Base-by-base conservation (phyloP, 78 protist genomes). In the Polysphondylium violaceum region DNA sequence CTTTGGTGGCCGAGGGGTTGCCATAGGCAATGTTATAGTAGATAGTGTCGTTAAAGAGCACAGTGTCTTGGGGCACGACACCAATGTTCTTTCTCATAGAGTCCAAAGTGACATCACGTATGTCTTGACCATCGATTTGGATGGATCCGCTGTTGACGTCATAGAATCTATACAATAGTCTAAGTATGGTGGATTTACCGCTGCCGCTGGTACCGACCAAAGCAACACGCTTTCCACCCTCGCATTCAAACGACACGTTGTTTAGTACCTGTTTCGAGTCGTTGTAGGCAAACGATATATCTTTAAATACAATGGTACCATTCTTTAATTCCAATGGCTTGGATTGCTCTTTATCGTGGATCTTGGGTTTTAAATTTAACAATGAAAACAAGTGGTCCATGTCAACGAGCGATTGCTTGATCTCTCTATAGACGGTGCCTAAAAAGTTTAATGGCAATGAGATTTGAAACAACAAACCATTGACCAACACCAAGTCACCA, bases 181-280 rank as follows among this genome's bases (percentile, higher is more conserved):
- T 56, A 33, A 96, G 6, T 29, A 96, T 72, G 0, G 99, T 96
- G 5, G 95, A 72, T 86, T 98, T 98, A 29, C 99, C 99, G 6
- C 87, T 51, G 19, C 99, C 99, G 21, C 87, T 50, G 27, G 97
- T 56, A 2, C 99, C 99, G 35, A 97, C 98, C 4, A 98, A 16
- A 8, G 98, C 99, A 40, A 94, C 90, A 51, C 77, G 59, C 35
- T 73, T 43, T 25, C 98, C 99, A n/a, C 94, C 93, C 16, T 95
- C 95, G 21, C 89, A 76, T 23, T 56, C 74, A 58, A 96, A 77
- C 17, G 95, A 77, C 9, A 97, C 33, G 19, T 79, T 87, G 60
- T 88, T 72, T 40, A 97, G 8, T 19, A 95, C 74, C 23, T 16
- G 29, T 25, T 50, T 55, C n/a, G 69, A 21, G 36, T 71, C 86